Evolutionary conservation across 116 monocot species (phyloP), one percentile per base, ranked within the genome.

Genomic region (Phalaenopsis hybrid): DNA sequence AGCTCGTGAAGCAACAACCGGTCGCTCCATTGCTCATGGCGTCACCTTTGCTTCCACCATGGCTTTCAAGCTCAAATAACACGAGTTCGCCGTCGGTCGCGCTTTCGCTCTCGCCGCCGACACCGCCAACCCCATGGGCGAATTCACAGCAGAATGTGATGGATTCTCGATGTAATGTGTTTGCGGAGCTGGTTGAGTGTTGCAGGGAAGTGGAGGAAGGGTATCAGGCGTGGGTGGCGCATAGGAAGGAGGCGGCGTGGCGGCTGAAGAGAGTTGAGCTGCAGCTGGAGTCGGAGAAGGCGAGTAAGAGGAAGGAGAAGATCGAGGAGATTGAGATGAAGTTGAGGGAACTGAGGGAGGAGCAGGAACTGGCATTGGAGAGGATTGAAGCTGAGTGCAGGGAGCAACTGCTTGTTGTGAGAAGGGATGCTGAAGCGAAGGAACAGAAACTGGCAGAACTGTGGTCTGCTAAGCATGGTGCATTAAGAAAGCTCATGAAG

Each of bases 201-300:
- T 92, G 91, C 72, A 80, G 88, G 44, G 96, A 97, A 55, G 25
- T 97, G 49, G 89, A 94, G 57, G 92, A 97, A 81, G 92, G 89
- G 65, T 82, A 92, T 33, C 82, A 82, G 41, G 90, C 89, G 8
- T 91, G 91, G 96, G 72, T 57, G 70, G 79, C 81, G 63, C 87
- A 97, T 57, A 87, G 84, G 90, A 94, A 92, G 83, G 96, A 97
- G 80, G 85, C 92, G 4, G 57, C 91, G 31, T 94, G 96, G 96
- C 83, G 91, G 84, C 68, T 94, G 80, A 83, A 83, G 86, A 85
- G 96, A 59, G 91, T 92, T 48, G 96, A 92, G 75, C 59, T 92
- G 84, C 94, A 94, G 83, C 82, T 94, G 79, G 96, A 97, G 75
- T 77, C 91, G 15, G 96, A 94, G 85, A 92, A 89, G 86, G 86